Conservation (phyloP, 495 filamentous ascomycete genomes). For the Neurospora intermedia region DNA sequence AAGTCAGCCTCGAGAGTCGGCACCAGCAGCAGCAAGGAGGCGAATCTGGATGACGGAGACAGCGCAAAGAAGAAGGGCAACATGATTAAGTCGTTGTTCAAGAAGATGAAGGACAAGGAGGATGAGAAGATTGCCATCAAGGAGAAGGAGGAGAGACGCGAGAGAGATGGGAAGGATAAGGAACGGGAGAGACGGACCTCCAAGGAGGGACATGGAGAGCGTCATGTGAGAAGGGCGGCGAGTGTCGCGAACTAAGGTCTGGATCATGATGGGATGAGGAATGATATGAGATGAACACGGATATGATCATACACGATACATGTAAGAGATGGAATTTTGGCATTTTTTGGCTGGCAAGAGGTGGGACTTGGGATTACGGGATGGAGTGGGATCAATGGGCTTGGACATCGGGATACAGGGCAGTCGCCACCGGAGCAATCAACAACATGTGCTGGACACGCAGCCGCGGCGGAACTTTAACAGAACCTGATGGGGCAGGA, state of each 20-base stretch:
- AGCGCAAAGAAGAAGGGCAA: constrained; percentile 36
- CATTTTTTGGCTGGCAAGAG: neutral
- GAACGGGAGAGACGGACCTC: neutral
- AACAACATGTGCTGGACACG: neutral
- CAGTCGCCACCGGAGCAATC: neutral
- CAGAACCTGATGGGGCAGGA: neutral
- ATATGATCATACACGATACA: neutral
- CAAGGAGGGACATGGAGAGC: neutral
- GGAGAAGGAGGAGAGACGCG: constrained; percentile 2
- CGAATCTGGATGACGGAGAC: constrained; percentile 8
- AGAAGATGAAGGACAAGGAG: constrained; percentile 36
- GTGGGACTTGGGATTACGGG: neutral
- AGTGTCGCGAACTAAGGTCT: neutral
- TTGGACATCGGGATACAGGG: neutral
- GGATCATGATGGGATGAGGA: neutral
- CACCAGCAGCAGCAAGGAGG: constrained; percentile 11
- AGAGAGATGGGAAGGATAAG: neutral
- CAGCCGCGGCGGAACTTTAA: neutral
- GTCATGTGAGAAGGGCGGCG: neutral
- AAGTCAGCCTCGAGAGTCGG: neutral
- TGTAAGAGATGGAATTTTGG: neutral
- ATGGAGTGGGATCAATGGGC: neutral
- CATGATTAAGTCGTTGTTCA: constrained; percentile 42
- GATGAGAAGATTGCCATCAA: constrained; percentile 14
- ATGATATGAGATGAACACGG: neutral